Percentiles rank a stretch among this genome's conserved stretches.
Evolutionary conservation across 345 rosid species (phyloP).

Genomic region (Erucastrum elatum): DNA sequence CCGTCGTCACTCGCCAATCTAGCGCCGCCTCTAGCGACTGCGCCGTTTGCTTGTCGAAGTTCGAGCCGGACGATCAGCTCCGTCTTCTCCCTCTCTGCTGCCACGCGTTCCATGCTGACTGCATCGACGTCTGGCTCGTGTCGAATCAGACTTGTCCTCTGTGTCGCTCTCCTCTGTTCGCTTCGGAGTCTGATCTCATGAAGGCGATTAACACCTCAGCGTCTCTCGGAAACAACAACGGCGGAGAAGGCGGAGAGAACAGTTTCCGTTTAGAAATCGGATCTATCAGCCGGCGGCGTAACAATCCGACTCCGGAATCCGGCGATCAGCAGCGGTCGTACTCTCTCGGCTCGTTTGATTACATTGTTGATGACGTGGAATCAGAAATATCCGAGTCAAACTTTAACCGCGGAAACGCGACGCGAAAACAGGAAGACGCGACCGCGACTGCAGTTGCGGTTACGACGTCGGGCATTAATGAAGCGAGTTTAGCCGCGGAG

Average conservation of each 20-base stretch:
- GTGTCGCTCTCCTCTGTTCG: conserved; percentile 72
- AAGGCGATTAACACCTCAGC: conserved; percentile 41
- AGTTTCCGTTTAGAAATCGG: conserved; percentile 94
- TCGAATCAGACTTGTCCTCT: conserved; percentile 86
- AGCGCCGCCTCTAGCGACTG: conserved; percentile 54
- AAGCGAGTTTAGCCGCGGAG: conserved; percentile 55
- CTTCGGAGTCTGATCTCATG: conserved; percentile 66
- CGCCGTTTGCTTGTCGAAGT: conserved; percentile 82
- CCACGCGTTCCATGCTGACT: conserved; percentile 81
- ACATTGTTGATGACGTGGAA: conserved; percentile 75
- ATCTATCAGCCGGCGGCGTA: conserved; percentile 75
- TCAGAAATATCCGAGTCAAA: conserved; percentile 55
- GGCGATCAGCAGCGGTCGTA: conserved; percentile 51
- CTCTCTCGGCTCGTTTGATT: conserved; percentile 85
- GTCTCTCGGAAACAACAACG: neutral
- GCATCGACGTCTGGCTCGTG: conserved; percentile 79
- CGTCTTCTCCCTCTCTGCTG: conserved; percentile 88
- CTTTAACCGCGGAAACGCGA: conserved; percentile 34
- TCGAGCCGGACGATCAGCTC: conserved; percentile 71
- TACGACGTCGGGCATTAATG: conserved; percentile 20
- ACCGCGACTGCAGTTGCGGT: conserved; percentile 19
- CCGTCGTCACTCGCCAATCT: conserved; percentile 65
- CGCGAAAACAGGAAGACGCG: conserved; percentile 56
- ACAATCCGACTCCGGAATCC: conserved; percentile 35
- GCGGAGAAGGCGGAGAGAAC: conserved; percentile 21